Evolutionary conservation across 1,284 basidiomycete species (phyloP), one percentile per base, ranked within the genome.

Genomic region (Malassezia cuniculi): DNA sequence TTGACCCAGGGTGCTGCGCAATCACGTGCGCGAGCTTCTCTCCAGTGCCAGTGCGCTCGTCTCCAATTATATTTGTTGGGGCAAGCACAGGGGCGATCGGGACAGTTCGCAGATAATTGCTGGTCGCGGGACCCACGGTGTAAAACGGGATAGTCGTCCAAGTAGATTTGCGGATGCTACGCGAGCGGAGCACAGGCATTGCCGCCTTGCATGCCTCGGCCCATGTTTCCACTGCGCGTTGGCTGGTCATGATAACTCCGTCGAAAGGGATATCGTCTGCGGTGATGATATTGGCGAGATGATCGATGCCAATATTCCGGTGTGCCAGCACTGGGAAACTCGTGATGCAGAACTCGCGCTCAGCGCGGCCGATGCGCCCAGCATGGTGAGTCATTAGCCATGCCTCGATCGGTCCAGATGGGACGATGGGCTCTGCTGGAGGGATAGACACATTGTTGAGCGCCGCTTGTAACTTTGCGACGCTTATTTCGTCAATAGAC

Each of bases 361-460:
- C 44, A 27, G 47, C 27, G 15, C n/a, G n/a, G n/a, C n/a, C n/a
- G n/a, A n/a, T n/a, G n/a, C n/a, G n/a, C n/a, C n/a, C n/a, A n/a
- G n/a, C n/a, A n/a, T 64, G 60, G 32, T 61, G 58, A n/a, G 60
- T 64, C 47, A 61, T 62, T 32, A 64, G 52, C 15, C 50, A 54
- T 2, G 39, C 36, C 32, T 56, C 45, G 24, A n/a, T n/a, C n/a
- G n/a, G n/a, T n/a, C n/a, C n/a, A n/a, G n/a, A n/a, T n/a, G n/a
- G n/a, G n/a, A n/a, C n/a, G n/a, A n/a, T n/a, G n/a, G n/a, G n/a
- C n/a, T n/a, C n/a, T 57, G 54, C 15, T 46, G 43, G 21, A 57
- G 55, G 41, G 53, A 57, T n/a, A 52, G 47, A 36, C 55, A 54
- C 32, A 50, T 47, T 20, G 54, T 42, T 20, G 49, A 47, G 8